Evolutionary conservation across 2,329 filamentous ascomycete genomes (phyloP), one percentile per base, ranked within the genome.

Genomic region (Graphilbum fragrans): DNA sequence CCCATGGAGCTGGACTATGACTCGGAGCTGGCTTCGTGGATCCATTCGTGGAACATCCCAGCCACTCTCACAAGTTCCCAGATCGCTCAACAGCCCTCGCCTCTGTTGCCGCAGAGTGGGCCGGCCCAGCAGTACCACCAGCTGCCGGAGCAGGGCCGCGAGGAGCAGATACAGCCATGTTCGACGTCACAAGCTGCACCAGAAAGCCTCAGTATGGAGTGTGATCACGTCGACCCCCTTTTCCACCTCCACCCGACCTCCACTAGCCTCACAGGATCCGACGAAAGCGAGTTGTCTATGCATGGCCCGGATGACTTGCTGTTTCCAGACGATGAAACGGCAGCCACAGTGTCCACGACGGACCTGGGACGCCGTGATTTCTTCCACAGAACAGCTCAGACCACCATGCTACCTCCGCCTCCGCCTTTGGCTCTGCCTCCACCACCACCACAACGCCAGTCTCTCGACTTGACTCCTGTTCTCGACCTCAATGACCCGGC

Each of bases 1-100:
- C 41, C 51, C 1, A 57, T 55, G 54, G 54, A 57, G 17, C 39
- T 55, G 12, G 54, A 57, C 41, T 48, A 52, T 17, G 53, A 55
- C 38, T 41, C 47, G 4, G 54, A 54, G 41, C 44, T 37, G 41
- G 47, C 41, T 37, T 50, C 38, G 12, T 57, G 43, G 50, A 49
- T 42, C 20, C 44, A 34, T 41, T 50, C 48, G 3, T 47, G 45
- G 45, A 41, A 35, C 4, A n/a, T n/a, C n/a, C n/a, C n/a, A n/a
- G n/a, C n/a, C n/a, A n/a, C n/a, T n/a, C n/a, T n/a, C n/a, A n/a
- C n/a, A n/a, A n/a, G n/a, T n/a, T n/a, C n/a, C n/a, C n/a, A n/a
- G n/a, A n/a, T n/a, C n/a, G n/a, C n/a, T n/a, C n/a, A n/a, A n/a
- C n/a, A n/a, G n/a, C n/a, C n/a, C n/a, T n/a, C n/a, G n/a, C n/a